Base-by-base conservation (phyloP, 1,139 yeast species). In the Suhomyces yuchorum region DNA sequence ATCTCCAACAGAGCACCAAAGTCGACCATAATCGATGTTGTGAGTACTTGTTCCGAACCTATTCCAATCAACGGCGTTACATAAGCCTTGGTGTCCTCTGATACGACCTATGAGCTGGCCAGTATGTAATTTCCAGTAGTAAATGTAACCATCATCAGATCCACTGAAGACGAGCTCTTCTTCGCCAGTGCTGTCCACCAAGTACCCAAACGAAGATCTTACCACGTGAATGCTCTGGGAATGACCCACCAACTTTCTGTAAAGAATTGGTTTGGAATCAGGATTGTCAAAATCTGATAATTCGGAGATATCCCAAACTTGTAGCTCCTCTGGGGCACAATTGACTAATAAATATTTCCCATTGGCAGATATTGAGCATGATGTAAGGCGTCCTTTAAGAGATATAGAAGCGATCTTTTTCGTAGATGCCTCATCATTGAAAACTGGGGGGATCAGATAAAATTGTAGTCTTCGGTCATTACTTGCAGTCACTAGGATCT, bases 1-100 rank as follows among this genome's bases (percentile, higher is more conserved):
- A 65, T 91, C 97, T 15, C 96, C 89, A 15, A 91, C 95, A 30
- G 95, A 85, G 22, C 89, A 91, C 80, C 91, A 84, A 61, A 84
- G 65, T 37, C 74, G 68, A 24, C 82, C 82, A 49, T 62, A 73
- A 55, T 75, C 79, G 15, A 56, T 55, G 2, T 52, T 45, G 19
- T 50, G 44, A 14, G 51, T 51, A 14, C 51, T 50, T n/a, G 46
- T 43, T 30, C 68, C 66, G 60, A 63, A 55, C 14, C 45, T 46
- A 78, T 84, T 83, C 96, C 96, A 91, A 50, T 85, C 82, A 4
- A 91, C 95, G 43, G 87, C 80, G 60, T 86, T 88, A 50, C 90
- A 85, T 43, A 84, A 72, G 1, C 82, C 82, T 14, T 66, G 67
- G 61, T 93, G 98, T 0, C 87, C 96, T 46, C 66, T 66, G 7